These are phyloP conservation scores for Stropharia rugosoannulata DNA, from an alignment of 768 basidiomycete species.

Conservation along the genomic window DNA sequence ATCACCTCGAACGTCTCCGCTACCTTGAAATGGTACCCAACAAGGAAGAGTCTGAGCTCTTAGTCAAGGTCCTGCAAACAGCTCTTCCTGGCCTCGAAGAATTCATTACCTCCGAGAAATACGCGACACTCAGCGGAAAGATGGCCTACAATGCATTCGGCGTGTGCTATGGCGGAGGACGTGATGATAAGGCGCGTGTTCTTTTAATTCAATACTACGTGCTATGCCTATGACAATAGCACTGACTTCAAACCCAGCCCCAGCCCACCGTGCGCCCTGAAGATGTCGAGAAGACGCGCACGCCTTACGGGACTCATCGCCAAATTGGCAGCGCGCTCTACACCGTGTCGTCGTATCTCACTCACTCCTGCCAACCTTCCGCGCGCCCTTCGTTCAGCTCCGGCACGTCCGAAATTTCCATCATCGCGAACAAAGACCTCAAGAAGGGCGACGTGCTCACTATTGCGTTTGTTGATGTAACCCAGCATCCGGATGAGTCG, in stretches of 20 bases:
- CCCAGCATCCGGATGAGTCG: slow-evolving; percentile 52
- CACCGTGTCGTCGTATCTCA: slow-evolving; percentile 72
- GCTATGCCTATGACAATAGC: not conserved
- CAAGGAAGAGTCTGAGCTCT: slow-evolving; percentile 46
- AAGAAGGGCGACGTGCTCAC: slow-evolving; percentile 77
- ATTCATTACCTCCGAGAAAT: slow-evolving; percentile 63
- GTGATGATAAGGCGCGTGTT: slow-evolving; percentile 64
- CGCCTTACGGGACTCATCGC: slow-evolving; percentile 69
- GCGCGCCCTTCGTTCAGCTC: slow-evolving; percentile 62
- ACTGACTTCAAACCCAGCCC: slow-evolving; percentile 40
- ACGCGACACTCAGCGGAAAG: slow-evolving; percentile 61
- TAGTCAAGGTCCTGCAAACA: slow-evolving; percentile 53
- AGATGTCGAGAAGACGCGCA: slow-evolving; percentile 72
- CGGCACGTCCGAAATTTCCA: slow-evolving; percentile 68
- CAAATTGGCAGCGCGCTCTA: slow-evolving; percentile 81
- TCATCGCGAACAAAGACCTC: slow-evolving; percentile 65
- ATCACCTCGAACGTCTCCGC: slow-evolving; percentile 76
- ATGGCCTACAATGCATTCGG: slow-evolving; percentile 80
- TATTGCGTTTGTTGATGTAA: slow-evolving; percentile 73
- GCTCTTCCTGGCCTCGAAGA: slow-evolving; percentile 74
- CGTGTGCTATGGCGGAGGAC: slow-evolving; percentile 62
- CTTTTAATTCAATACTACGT: not conserved
- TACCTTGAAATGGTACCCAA: slow-evolving; percentile 56
- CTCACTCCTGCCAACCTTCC: slow-evolving; percentile 74
- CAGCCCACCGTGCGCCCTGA: slow-evolving; percentile 55